phyloP scores from a whole-genome alignment of 108 stramenopile species.

The Poteriospumella lacustris region DNA sequence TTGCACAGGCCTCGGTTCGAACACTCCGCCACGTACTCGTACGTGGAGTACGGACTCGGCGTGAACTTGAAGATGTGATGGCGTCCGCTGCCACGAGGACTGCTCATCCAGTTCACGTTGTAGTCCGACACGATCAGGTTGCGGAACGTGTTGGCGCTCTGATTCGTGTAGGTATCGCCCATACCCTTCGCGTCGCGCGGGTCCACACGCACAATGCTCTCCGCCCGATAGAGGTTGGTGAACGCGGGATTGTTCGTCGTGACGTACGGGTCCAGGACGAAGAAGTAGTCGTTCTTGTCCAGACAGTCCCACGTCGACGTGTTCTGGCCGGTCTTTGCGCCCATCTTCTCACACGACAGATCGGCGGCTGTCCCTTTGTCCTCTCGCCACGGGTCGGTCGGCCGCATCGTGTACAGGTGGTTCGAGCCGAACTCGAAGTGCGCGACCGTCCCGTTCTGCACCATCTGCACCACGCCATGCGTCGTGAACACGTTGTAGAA shows the following conservation, averaged over 20 bases:
- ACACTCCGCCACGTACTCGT: constrained; percentile 4
- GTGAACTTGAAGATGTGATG: neutral
- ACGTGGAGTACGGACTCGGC: neutral
- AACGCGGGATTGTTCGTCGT: neutral
- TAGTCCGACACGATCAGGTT: neutral
- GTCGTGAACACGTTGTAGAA: neutral
- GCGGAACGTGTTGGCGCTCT: neutral
- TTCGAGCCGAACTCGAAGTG: constrained; percentile 1
- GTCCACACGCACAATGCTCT: neutral
- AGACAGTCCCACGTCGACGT: constrained; percentile 1
- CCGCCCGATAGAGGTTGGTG: neutral
- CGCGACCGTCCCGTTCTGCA: neutral
- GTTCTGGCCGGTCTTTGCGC: too few species aligned
- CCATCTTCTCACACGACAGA: neutral
- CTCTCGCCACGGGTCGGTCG: too few species aligned
- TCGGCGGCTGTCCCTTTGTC: too few species aligned
- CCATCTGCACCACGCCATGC: neutral
- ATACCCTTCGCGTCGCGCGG: neutral
- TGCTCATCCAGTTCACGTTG: neutral
- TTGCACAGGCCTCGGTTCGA: constrained; percentile 25
- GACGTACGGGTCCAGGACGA: neutral
- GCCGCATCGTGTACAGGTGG: neutral
- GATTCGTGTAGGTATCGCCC: neutral
- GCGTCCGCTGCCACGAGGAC: neutral
- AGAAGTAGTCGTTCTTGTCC: neutral